Percentiles rank a stretch among this genome's conserved stretches.
phyloP scores from a whole-genome alignment of 768 basidiomycete genomes.

The Termitomyces sp. region DNA sequence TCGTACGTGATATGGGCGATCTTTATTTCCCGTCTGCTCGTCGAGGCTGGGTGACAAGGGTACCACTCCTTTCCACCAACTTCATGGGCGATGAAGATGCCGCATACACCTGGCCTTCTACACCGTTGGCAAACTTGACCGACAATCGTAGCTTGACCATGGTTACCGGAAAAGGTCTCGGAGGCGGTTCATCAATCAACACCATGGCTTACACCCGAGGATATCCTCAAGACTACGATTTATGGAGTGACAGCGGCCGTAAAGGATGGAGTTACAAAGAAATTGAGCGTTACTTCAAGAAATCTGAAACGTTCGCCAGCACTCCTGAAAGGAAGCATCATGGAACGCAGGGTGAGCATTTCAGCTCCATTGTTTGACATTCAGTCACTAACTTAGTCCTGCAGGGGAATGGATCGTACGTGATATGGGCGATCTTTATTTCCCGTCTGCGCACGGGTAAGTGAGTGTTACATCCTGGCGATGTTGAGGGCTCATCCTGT shows the following conservation, averaged over 20 bases:
- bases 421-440: conserved; percentile 1
- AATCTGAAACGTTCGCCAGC: conserved; percentile 13
- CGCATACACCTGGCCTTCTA: conserved; percentile 12
- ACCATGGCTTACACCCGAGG: conserved; percentile 22
- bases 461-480: neutral
- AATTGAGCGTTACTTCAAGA: conserved; percentile 20
- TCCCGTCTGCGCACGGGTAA: neutral
- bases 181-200: conserved; percentile 24
- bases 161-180: conserved; percentile 21
- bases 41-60: conserved; percentile 23
- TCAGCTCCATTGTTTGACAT: neutral
- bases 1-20: too few species aligned
- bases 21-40: too few species aligned
- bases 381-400: neutral
- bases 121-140: conserved; percentile 7
- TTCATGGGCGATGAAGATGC: conserved; percentile 14
- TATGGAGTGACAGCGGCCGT: conserved; percentile 18
- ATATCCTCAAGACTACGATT: conserved; percentile 22
- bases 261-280: conserved; percentile 23
- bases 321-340: neutral
- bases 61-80: conserved; percentile 27
- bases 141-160: conserved; percentile 12
- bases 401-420: conserved; percentile 5
- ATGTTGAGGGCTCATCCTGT: too few species aligned
- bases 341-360: neutral